Percentiles rank a stretch among this genome's conserved stretches.
phyloP scores from a whole-genome alignment of 495 filamentous ascomycete species.

The Xylaria curta region DNA sequence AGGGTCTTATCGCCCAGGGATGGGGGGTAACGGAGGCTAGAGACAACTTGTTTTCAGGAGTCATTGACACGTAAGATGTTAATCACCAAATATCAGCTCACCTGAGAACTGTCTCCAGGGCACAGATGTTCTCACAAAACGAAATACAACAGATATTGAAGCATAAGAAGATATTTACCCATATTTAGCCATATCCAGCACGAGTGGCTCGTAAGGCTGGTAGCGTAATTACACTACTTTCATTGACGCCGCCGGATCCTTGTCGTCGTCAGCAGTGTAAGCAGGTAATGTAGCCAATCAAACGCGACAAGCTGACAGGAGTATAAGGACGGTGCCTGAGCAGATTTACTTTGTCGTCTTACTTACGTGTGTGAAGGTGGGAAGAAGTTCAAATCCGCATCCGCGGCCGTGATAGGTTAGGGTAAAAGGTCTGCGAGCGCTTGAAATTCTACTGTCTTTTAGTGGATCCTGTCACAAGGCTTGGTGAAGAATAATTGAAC shows the following conservation, averaged over 20 bases:
- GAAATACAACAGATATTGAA: background rate
- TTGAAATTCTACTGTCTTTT: too few species aligned
- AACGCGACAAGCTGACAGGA: background rate
- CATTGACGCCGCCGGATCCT: background rate
- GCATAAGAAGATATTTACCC: background rate
- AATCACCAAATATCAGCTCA: background rate
- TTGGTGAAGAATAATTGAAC: too few species aligned
- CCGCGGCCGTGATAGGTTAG: background rate
- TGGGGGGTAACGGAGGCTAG: background rate
- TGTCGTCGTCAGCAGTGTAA: slow-evolving; percentile 13
- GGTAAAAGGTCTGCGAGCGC: background rate
- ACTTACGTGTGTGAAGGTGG: slow-evolving; percentile 8
- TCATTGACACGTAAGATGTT: background rate
- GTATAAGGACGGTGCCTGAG: background rate
- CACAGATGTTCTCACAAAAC: background rate
- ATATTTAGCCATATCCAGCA: too few species aligned
- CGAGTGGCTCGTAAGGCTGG: slow-evolving; percentile 22
- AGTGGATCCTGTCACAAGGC: too few species aligned
- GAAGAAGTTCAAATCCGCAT: background rate
- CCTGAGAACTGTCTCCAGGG: background rate
- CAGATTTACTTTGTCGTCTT: slow-evolving; percentile 1
- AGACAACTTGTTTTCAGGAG: background rate
- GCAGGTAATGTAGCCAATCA: slow-evolving; percentile 10
- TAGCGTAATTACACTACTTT: slow-evolving; percentile 17
- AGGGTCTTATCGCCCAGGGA: background rate